Evolutionary conservation across 2,329 filamentous ascomycete species (phyloP), one percentile per base, ranked within the genome.

Genomic region (Pseudogymnoascus sp.): DNA sequence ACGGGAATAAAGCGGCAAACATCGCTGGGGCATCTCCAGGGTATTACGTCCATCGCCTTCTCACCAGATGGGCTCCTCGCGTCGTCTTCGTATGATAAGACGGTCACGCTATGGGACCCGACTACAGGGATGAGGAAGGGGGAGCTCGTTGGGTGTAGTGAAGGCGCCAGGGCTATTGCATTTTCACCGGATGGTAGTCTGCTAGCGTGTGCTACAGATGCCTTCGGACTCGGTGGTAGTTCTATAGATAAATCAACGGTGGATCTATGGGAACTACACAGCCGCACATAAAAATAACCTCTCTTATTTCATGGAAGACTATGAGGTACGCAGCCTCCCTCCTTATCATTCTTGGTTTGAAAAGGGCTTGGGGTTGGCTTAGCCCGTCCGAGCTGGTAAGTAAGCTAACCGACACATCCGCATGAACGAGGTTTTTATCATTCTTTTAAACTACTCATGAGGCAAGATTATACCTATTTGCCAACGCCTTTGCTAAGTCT

Each of bases 21-120:
- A 45, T 45, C 58, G 7, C 18, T 15, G n/a, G 60, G 60, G 4
- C 42, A 61, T 25, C 6, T 1, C 55, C 4, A 60, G 5, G 5
- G 6, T 18, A 58, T 63, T 31, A 8, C 4, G 4, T 61, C 61
- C 7, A n/a, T 62, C 5, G 21, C 60, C 60, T 63, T 63, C 42
- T 62, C 60, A 31, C 31, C 60, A 13, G 31, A 59, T 10, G 27
- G 42, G 35, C 18, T 40, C 9, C 21, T 62, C 13, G 61, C 60
- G 18, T 15, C 62, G 13, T 55, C 52, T 33, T 63, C 29, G 40
- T 33, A 18, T 5, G 37, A 59, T 55, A 3, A 15, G 7, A 52
- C 12, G 27, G 58, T 63, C 31, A 15, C 58, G 61, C 9, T 64
- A 31, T 64, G 63, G 63, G 42, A 64, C 15, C 42, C 33, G 12